Base-by-base conservation (phyloP, 805 yeast species). In the Lipomyces starkeyi region DNA sequence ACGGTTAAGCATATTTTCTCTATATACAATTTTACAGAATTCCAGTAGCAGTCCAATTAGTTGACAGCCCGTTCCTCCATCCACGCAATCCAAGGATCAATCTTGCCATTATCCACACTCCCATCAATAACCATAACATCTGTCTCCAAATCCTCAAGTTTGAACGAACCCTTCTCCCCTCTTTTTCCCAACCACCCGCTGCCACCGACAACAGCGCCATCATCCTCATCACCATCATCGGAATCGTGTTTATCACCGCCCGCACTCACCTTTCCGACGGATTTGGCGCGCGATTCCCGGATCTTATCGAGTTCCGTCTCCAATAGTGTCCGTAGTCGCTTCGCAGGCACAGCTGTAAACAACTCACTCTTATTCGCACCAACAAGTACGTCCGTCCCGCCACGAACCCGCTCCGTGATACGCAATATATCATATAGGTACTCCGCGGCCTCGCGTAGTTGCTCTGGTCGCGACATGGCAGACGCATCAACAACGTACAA, bases 291-390 rank as follows among this genome's bases (percentile, higher is more conserved):
- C 71, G 85, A 80, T 69, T 77, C 80, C 74, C 89, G 82, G 58
- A 87, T 79, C 58, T 83, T 82, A 58, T 85, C 84, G 71, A 93
- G 83, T 75, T 90, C 96, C 5, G 76, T 70, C 74, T 90, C 94
- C 64, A 94, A 78, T 54, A 86, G 77, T 32, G 82, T 82, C 72
- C 81, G 83, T 62, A 93, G 85, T 74, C 89, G 87, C 61, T 79
- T 74, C 9, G 87, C 82, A 25, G 95, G 94, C 73, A 91, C 85
- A 17, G 96, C 86, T 69, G 92, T 91, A 80, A 95, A 95, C 53
- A 88, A 84, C 74, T 95, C 98, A 62, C 85, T 84, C 77, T 94
- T 94, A 80, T 94, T 94, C 69, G 95, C 88, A 20, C 93, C 95
- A 67, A 95, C 79, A 59, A 90, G 80, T 55, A 90, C 82, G 83